phyloP scores from a whole-genome alignment of 176 grass and related monocot species.

The Thinopyrum elongatum region DNA sequence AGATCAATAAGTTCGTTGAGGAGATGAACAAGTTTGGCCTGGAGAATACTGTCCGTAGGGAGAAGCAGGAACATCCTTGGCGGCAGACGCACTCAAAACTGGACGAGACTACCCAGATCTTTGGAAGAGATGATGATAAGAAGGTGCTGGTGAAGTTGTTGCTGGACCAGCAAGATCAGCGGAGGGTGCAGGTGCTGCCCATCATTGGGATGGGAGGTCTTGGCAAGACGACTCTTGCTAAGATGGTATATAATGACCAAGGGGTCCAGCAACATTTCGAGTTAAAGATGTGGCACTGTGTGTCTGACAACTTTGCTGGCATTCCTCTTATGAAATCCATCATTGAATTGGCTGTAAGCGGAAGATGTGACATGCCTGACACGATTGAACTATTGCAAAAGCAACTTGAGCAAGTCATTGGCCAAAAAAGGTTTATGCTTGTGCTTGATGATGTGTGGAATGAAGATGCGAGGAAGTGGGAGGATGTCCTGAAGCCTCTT shows the following conservation, averaged over 20 bases:
- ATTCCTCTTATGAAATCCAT: background rate
- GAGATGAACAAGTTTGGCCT: slow-evolving; percentile 18
- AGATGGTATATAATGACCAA: slow-evolving; percentile 33
- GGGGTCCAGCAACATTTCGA: slow-evolving; percentile 12
- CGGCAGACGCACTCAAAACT: background rate
- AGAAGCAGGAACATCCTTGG: background rate
- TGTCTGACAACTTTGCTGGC: slow-evolving; percentile 25
- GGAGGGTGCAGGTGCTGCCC: background rate
- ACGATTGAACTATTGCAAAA: too few relatives aligned
- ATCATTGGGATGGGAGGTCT: slow-evolving; percentile 45
- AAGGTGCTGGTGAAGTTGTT: slow-evolving; percentile 14
- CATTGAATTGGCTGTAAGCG: background rate
- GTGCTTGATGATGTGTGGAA: too few relatives aligned
- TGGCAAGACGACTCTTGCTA: slow-evolving; percentile 47
- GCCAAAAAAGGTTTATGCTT: too few relatives aligned
- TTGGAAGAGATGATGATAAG: slow-evolving; percentile 22
- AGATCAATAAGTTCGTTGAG: background rate
- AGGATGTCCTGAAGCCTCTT: too few relatives aligned
- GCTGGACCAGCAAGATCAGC: background rate
- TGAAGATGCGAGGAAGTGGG: too few relatives aligned
- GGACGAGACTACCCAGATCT: background rate
- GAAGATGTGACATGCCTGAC: background rate
- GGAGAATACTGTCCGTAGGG: background rate
- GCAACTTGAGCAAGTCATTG: too few relatives aligned
- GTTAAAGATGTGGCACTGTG: slow-evolving; percentile 41